These are phyloP conservation scores for Eragrostis tef DNA, from an alignment of 202 grass and related monocot genomes.

Conservation along the genomic window DNA sequence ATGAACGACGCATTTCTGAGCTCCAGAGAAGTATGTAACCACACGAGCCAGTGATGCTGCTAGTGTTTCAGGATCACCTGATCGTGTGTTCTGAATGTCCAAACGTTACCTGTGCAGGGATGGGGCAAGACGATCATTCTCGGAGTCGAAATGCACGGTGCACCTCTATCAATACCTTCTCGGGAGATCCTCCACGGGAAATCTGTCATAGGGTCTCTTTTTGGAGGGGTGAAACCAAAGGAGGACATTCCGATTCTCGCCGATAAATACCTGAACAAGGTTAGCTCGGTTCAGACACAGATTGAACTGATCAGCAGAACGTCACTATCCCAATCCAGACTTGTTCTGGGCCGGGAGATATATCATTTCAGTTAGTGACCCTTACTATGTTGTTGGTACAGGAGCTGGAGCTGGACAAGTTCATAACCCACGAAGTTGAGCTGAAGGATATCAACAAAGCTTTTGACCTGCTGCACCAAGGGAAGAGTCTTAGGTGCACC, in stretches of 20 bases:
- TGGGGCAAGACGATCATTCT: slow-evolving; percentile 96
- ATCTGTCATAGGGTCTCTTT: slow-evolving; percentile 64
- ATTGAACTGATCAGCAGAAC: background rate
- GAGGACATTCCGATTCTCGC: slow-evolving; percentile 75
- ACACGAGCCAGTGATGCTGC: background rate
- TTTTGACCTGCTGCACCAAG: slow-evolving; percentile 77
- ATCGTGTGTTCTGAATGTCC: background rate
- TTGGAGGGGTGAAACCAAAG: slow-evolving; percentile 84
- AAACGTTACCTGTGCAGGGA: slow-evolving; percentile 43
- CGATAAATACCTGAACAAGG: slow-evolving; percentile 80
- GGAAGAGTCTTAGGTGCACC: slow-evolving; percentile 83
- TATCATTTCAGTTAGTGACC: background rate
- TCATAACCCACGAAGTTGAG: slow-evolving; percentile 76
- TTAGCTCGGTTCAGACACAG: slow-evolving; percentile 15
- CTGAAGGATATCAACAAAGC: slow-evolving; percentile 80
- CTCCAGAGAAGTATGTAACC: slow-evolving; percentile 46
- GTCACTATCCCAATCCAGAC: background rate
- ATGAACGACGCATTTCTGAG: slow-evolving; percentile 76
- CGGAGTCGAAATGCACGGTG: slow-evolving; percentile 75
- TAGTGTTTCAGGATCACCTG: background rate
- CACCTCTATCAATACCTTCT: slow-evolving; percentile 54
- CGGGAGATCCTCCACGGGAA: slow-evolving; percentile 60
- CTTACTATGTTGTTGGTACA: background rate
- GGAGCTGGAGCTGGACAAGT: slow-evolving; percentile 86
- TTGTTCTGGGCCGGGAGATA: background rate